Evolutionary conservation across 2,329 filamentous ascomycete species (phyloP).

Genomic region (Cladosporium colombiae): DNA sequence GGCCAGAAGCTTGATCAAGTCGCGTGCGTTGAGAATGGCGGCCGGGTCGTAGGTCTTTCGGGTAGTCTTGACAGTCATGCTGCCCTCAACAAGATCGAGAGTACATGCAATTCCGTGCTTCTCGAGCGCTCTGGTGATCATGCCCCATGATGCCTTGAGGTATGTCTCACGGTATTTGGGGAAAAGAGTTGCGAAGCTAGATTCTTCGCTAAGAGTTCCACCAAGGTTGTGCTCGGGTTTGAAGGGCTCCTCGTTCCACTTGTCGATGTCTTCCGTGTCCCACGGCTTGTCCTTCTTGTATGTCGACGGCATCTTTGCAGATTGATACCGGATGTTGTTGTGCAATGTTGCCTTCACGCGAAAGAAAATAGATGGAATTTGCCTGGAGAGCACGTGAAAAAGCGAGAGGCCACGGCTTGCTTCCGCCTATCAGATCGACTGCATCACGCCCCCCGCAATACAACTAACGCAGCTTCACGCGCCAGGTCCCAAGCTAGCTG

Average conservation of each 20-base stretch:
- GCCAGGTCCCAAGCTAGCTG: conserved; percentile 6
- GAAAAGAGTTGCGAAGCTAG: conserved; percentile 80
- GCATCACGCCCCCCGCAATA: background rate
- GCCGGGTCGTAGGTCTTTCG: conserved; percentile 89
- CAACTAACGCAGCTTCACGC: background rate
- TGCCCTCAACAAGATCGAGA: conserved; percentile 90
- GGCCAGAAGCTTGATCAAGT: conserved; percentile 89
- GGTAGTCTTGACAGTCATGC: conserved; percentile 95
- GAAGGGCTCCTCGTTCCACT: conserved; percentile 90
- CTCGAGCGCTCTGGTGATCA: conserved; percentile 83
- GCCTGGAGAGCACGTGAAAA: background rate
- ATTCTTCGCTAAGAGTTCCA: conserved; percentile 90
- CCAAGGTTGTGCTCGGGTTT: conserved; percentile 80
- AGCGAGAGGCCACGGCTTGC: background rate
- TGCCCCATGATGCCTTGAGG: conserved; percentile 87
- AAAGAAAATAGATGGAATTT: conserved; percentile 2
- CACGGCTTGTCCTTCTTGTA: conserved; percentile 89
- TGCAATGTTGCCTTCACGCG: conserved; percentile 1
- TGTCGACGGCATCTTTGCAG: conserved; percentile 73
- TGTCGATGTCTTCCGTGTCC: conserved; percentile 96
- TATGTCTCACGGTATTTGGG: conserved; percentile 97
- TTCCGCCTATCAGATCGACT: conserved; percentile 1
- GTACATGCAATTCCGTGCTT: conserved; percentile 87
- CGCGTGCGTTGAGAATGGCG: conserved; percentile 87
- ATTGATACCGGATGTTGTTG: conserved; percentile 19